These are phyloP conservation scores for Raphanus raphanistrum DNA, from an alignment of 345 rosid genomes.

Conservation along the genomic window DNA sequence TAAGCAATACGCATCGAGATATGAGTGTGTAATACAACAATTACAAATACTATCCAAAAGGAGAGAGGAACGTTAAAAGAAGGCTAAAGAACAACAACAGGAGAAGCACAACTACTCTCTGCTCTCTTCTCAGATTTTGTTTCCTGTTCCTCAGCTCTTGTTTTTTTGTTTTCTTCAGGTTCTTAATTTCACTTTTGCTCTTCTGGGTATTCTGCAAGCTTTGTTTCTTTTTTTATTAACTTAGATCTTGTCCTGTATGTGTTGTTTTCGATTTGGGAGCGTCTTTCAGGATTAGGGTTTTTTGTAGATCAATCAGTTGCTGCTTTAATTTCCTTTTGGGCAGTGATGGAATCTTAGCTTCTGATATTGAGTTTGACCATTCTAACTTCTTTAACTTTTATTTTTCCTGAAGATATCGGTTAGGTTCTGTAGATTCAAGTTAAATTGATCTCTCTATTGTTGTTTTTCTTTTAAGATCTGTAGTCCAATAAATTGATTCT, in stretches of 20 bases:
- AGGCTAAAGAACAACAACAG: constrained; percentile 13
- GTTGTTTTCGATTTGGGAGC: constrained; percentile 7
- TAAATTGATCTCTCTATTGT: not conserved
- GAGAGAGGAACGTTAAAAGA: constrained; percentile 18
- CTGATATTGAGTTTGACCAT: not conserved
- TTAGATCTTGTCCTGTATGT: constrained; percentile 28
- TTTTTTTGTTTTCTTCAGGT: constrained; percentile 28
- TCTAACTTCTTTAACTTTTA: not conserved
- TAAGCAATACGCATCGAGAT: not conserved
- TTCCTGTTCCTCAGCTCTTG: constrained; percentile 17
- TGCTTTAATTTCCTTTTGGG: not conserved
- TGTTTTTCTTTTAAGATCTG: constrained; percentile 1
- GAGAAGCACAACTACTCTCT: constrained; percentile 32
- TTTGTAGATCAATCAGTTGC: constrained; percentile 12
- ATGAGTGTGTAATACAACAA: not conserved
- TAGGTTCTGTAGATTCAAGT: constrained; percentile 1
- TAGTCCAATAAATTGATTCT: not conserved
- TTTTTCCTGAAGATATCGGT: not conserved
- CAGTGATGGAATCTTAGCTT: not conserved
- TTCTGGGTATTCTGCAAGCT: constrained; percentile 35
- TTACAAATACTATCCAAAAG: constrained; percentile 24
- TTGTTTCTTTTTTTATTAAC: not conserved
- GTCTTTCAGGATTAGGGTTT: constrained; percentile 25
- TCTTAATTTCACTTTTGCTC: not conserved
- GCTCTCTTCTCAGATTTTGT: constrained; percentile 37